A percentile compares a stretch with the other conserved stretches of the same genome.
These are phyloP conservation scores for Herpetomonas tarakana DNA, from an alignment of 208 protist genomes.

Conservation along the genomic window DNA sequence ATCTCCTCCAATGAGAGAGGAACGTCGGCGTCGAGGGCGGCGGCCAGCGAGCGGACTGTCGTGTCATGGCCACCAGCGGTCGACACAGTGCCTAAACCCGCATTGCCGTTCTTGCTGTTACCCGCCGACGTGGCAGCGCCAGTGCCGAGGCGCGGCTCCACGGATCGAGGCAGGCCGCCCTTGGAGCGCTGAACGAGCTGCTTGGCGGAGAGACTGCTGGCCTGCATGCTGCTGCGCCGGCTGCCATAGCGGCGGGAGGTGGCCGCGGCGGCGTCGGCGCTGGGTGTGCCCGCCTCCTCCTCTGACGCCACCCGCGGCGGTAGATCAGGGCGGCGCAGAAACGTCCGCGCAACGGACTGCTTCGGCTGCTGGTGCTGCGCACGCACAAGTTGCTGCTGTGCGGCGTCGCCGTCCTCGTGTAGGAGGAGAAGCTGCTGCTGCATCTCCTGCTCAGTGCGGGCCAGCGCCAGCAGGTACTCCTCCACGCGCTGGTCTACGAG, in stretches of 20 bases:
- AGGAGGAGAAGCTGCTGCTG: conserved; percentile 4
- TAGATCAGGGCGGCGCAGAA: conserved; percentile 42
- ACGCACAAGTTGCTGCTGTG: not conserved
- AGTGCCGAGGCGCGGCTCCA: not conserved
- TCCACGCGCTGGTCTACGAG: conserved; percentile 71
- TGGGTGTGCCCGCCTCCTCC: too few species aligned
- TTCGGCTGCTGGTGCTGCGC: not conserved
- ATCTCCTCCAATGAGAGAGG: conserved; percentile 13
- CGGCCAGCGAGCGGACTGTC: too few species aligned
- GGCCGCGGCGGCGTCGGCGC: too few species aligned
- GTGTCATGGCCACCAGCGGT: too few species aligned
- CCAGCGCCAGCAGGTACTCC: conserved; percentile 66
- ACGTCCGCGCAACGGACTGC: conserved; percentile 19
- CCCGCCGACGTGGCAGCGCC: too few species aligned
- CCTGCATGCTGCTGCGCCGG: not conserved
- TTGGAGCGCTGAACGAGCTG: not conserved
- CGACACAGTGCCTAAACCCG: too few species aligned
- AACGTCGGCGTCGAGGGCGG: not conserved
- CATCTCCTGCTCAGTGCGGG: conserved; percentile 10
- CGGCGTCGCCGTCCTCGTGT: conserved; percentile 4
- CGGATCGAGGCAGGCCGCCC: not conserved
- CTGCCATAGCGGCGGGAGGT: too few species aligned
- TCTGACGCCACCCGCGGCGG: conserved; percentile 7
- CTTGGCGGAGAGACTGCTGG: not conserved
- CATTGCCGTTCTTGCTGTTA: too few species aligned